Base-by-base conservation (phyloP, 176 grass and related monocot genomes). In the Aechmea fasciata region DNA sequence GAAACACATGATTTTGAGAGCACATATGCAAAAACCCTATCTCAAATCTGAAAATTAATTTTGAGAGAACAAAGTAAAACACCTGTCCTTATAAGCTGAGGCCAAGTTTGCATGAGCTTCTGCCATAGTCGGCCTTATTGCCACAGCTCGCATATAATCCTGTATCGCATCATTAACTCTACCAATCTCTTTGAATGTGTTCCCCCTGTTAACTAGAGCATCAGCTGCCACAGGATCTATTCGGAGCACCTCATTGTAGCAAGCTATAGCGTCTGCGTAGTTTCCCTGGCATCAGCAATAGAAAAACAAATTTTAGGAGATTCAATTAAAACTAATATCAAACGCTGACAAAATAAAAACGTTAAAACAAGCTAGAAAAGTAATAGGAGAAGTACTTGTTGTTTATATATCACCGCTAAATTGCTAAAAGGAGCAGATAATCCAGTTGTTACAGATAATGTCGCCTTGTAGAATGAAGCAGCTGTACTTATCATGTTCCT, bases 81-180 rank as follows among this genome's bases (percentile, higher is more conserved):
- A 96, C 91, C 84, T 96, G 73, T 96, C 91, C 70, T 96, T 96
- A 66, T 96, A 96, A 68, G 91, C 91, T 17, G 91, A 96, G 65
- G 91, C 91, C 59, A 96, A 87, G 71, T 96, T 96, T 24, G 91
- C 91, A 83, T 90, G 91, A 18, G 91, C 91, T 96, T 96, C 87
- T 4, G 91, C 76, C 91, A 96, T 96, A 47, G 77, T 85, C 83
- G 91, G 91, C 57, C 87, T 85, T 50, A 90, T 86, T 17, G 64
- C 76, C 65, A 79, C 91, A 15, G 87, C 91, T 49, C 85, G 78
- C 52, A 96, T 69, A 54, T 96, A 96, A 85, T 96, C 91, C 77
- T 96, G 91, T 81, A 90, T 90, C 75, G 91, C 91, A 72, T 96
- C 91, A 14, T 69, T 90, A 63, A 96, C 79, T 75, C 91, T 79